phyloP scores from a whole-genome alignment of 306 rosid species.

The Fragaria vesca region DNA sequence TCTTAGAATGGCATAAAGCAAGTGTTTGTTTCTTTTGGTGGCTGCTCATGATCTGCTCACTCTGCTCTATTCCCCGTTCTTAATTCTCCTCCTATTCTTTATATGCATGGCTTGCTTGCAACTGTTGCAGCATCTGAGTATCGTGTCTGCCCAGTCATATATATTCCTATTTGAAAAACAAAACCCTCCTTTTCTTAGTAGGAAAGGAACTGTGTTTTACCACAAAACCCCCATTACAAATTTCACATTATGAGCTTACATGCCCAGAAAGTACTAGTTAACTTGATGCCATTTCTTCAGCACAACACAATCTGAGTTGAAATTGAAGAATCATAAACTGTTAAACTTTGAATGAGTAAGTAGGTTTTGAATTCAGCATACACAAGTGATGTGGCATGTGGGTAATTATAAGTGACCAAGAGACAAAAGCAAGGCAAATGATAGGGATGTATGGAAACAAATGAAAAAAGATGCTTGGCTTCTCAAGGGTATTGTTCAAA shows the following conservation, averaged over 20 bases:
- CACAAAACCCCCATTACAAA: constrained; percentile 17
- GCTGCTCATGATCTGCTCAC: constrained; percentile 23
- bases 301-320: neutral
- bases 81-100: constrained; percentile 41
- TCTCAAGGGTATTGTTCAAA: constrained; percentile 72
- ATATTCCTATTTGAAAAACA: constrained; percentile 37
- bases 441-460: constrained; percentile 45
- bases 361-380: neutral
- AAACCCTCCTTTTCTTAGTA: constrained; percentile 52
- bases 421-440: constrained; percentile 53
- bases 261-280: neutral
- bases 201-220: constrained; percentile 61
- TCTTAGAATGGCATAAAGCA: constrained; percentile 80
- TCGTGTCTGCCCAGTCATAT: constrained; percentile 35
- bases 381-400: constrained; percentile 44
- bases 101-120: constrained; percentile 35
- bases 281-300: constrained; percentile 7
- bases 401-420: constrained; percentile 27
- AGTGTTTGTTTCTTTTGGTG: constrained; percentile 73
- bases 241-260: neutral
- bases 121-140: constrained; percentile 38
- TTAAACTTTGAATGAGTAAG: constrained; percentile 1
- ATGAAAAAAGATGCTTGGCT: constrained; percentile 72
- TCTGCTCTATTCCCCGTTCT: constrained; percentile 46
- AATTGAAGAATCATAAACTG: constrained; percentile 1